Evolutionary conservation across 768 basidiomycete genomes (phyloP), one percentile per base, ranked within the genome.

Genomic region (Dentipellis fragilis): DNA sequence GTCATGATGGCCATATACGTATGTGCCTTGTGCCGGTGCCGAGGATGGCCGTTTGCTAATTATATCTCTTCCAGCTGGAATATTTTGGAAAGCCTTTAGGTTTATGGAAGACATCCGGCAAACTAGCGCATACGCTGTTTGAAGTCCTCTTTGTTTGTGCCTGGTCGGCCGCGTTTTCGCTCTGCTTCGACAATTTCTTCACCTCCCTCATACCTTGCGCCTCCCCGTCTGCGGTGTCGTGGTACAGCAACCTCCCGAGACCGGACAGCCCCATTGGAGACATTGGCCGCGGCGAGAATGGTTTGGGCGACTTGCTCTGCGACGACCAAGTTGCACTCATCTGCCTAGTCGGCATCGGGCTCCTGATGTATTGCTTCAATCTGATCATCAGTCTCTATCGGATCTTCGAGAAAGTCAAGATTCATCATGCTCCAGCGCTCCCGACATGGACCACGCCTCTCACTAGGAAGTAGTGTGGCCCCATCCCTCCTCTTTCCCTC

Each of bases 61-160:
- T 35, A 47, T 61, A 53, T 39, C 51, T 17, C 49, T 54, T 55
- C 22, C 64, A 93, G 91, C 75, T 93, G 55, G 93, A 95, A 71
- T 96, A 96, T 71, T 93, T 93, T 64, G 88, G 93, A 40, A 83
- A 87, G 37, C 93, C 93, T 6, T 73, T 95, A 21, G 93, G 93
- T n/a, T 73, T 95, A 34, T 95, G 93, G 93, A 78, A 80, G 52
- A 92, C 93, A 35, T 90, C 89, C 35, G 82, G 75, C 51, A 94
- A 94, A 69, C 79, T 93, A 38, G 81, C 87, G 2, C 85, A 93
- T 65, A 94, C 92, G 7, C 79, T 94, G 35, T 78, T 83, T 48
- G 93, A 95, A 73, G 87, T 93, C 47, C 74, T 91, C 54, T 93
- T 91, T 67, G 92, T 93, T 62, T 94, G 92, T 69, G 81, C 87